phyloP scores from a whole-genome alignment of 352 stramenopile genomes.

The Phytopythium helicoides region DNA sequence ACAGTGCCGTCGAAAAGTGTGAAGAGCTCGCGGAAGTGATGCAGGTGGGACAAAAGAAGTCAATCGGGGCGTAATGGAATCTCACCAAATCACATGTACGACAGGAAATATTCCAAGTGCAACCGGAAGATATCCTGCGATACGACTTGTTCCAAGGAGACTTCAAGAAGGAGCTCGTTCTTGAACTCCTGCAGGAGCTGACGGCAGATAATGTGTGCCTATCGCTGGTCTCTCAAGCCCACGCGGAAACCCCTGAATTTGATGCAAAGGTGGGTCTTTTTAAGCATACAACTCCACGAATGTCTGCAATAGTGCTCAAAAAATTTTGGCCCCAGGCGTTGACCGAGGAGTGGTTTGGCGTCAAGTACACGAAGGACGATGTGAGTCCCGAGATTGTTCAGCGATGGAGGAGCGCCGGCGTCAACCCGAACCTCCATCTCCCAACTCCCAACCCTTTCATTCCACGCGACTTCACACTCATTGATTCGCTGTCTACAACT shows the following conservation, averaged over 20 bases:
- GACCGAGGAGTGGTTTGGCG: slow-evolving; percentile 65
- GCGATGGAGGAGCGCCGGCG: slow-evolving; percentile 31
- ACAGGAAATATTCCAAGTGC: slow-evolving; percentile 57
- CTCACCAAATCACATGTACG: slow-evolving; percentile 3
- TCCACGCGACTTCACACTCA: slow-evolving; percentile 59
- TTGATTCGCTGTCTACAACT: slow-evolving; percentile 21
- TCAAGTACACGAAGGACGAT: slow-evolving; percentile 50
- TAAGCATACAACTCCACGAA: neutral
- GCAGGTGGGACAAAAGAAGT: slow-evolving; percentile 30
- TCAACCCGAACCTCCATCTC: slow-evolving; percentile 49
- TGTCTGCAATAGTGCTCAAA: too few species aligned
- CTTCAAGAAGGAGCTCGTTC: slow-evolving; percentile 43
- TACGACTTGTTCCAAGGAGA: slow-evolving; percentile 60
- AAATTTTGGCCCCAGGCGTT: slow-evolving; percentile 11
- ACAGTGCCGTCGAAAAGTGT: slow-evolving; percentile 59
- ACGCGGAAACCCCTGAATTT: slow-evolving; percentile 35
- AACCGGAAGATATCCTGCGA: slow-evolving; percentile 48
- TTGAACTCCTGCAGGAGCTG: slow-evolving; percentile 41
- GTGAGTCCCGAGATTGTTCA: slow-evolving; percentile 28
- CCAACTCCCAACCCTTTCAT: slow-evolving; percentile 71
- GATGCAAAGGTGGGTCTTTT: slow-evolving; percentile 21
- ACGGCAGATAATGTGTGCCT: slow-evolving; percentile 49
- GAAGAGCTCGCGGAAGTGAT: slow-evolving; percentile 75
- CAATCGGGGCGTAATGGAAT: neutral
- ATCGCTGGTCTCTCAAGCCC: slow-evolving; percentile 46